Conservation (phyloP, 2,329 filamentous ascomycete species). For the Teratosphaeria viscida region DNA sequence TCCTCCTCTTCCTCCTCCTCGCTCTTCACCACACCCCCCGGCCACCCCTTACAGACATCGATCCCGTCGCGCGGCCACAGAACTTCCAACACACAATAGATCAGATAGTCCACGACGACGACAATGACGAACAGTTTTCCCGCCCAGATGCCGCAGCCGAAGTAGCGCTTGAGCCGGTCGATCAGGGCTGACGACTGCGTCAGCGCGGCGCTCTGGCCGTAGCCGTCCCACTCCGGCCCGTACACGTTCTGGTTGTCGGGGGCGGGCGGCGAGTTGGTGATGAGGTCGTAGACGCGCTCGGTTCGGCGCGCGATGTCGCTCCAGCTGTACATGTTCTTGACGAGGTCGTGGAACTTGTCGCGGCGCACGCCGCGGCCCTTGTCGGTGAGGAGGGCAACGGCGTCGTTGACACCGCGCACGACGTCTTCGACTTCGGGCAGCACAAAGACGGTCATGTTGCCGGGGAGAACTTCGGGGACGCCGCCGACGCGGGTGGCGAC, state of each 20-base stretch:
- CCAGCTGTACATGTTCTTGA: constrained; percentile 98
- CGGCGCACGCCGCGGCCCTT: constrained; percentile 58
- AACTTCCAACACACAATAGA: constrained; percentile 81
- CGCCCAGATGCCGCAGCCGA: constrained; percentile 96
- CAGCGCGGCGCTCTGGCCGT: constrained; percentile 36
- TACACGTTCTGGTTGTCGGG: constrained; percentile 70
- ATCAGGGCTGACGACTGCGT: constrained; percentile 79
- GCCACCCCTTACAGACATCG: constrained; percentile 86
- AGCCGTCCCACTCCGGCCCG: constrained; percentile 55
- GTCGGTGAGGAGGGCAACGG: constrained; percentile 77
- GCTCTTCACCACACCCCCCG: constrained; percentile 26
- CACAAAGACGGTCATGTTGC: constrained; percentile 95
- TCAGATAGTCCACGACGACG: constrained; percentile 83
- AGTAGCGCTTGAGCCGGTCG: constrained; percentile 89
- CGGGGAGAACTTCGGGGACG: constrained; percentile 89
- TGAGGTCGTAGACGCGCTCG: constrained; percentile 89
- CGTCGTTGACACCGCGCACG: constrained; percentile 76
- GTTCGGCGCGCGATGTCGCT: constrained; percentile 88
- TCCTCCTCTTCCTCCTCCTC: constrained; percentile 2
- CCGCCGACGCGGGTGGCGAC: constrained; percentile 94
- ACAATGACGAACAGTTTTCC: constrained; percentile 95
- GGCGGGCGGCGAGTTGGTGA: constrained; percentile 65
- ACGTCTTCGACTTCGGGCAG: constrained; percentile 95
- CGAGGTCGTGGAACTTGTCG: constrained; percentile 90
- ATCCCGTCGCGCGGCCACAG: constrained; percentile 76